Evolutionary conservation across 306 rosid genomes (phyloP).

Genomic region (Pterocarpus macrocarpus): DNA sequence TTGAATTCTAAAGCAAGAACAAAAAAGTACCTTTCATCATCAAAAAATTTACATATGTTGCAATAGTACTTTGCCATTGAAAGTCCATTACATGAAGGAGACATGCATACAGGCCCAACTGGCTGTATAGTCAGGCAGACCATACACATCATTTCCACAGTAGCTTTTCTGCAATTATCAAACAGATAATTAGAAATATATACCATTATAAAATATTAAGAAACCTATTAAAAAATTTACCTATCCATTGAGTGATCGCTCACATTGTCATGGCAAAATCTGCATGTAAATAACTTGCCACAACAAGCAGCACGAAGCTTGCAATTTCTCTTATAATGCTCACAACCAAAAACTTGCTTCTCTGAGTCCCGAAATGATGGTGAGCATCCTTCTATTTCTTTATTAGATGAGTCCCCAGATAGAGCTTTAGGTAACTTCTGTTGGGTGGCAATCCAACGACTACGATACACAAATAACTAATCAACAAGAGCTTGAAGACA

Average conservation of each 20-base stretch:
- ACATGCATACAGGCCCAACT: conserved; percentile 83
- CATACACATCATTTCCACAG: conserved; percentile 98
- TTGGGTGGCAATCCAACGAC: conserved; percentile 99
- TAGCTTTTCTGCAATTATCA: conserved; percentile 77
- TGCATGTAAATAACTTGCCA: conserved; percentile 90
- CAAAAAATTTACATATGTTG: conserved; percentile 94
- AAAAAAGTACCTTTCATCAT: conserved; percentile 84
- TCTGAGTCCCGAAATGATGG: conserved; percentile 79
- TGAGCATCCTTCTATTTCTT: conserved; percentile 69
- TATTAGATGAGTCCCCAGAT: conserved; percentile 72
- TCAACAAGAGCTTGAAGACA: conserved; percentile 44
- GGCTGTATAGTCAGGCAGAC: conserved; percentile 78
- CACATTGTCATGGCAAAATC: conserved; percentile 98
- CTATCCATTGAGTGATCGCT: conserved; percentile 99
- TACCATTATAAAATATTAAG: conserved; percentile 21
- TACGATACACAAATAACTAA: conserved; percentile 51
- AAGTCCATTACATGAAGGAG: conserved; percentile 88
- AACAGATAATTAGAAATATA: conserved; percentile 44
- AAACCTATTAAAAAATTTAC: conserved; percentile 54
- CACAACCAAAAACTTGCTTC: conserved; percentile 85
- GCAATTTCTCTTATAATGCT: conserved; percentile 99
- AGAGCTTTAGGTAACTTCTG: conserved; percentile 83
- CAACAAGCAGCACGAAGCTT: conserved; percentile 97
- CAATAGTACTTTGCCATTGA: conserved; percentile 92
- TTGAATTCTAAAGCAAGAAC: conserved; percentile 37